Conservation (phyloP, 768 basidiomycete genomes). For the Boletus huronensis region DNA sequence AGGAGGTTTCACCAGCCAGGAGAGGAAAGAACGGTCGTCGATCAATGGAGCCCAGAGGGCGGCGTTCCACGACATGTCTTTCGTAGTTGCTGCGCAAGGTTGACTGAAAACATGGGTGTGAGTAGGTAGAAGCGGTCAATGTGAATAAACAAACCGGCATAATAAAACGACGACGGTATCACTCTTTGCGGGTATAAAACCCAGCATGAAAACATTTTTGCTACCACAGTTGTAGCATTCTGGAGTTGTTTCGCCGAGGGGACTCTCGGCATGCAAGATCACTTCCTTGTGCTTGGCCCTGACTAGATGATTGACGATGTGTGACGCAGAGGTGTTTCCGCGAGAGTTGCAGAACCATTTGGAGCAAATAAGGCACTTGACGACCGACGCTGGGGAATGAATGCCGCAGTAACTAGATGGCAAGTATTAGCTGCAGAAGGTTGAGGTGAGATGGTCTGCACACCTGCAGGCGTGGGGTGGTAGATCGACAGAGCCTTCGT, state of each 20-base stretch:
- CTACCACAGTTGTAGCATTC: slow-evolving; percentile 99
- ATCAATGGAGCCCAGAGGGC: slow-evolving; percentile 98
- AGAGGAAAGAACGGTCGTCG: slow-evolving; percentile 97
- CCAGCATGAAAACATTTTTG: slow-evolving; percentile 99
- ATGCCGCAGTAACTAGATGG: slow-evolving; percentile 89
- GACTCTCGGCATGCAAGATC: slow-evolving; percentile 90
- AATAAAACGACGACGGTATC: slow-evolving; percentile 98
- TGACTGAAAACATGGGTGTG: slow-evolving; percentile 50
- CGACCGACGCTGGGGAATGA: slow-evolving; percentile 94
- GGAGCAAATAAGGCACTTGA: slow-evolving; percentile 87
- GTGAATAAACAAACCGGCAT: slow-evolving; percentile 65
- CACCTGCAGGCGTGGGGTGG: slow-evolving; percentile 96
- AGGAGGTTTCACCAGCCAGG: slow-evolving; percentile 97
- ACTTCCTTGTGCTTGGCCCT: slow-evolving; percentile 99
- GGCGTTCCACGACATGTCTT: slow-evolving; percentile 99
- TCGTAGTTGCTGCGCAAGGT: slow-evolving; percentile 95
- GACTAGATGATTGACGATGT: slow-evolving; percentile 98
- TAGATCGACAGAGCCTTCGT: slow-evolving; percentile 71
- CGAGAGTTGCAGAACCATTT: slow-evolving; percentile 99
- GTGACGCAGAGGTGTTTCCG: slow-evolving; percentile 95
- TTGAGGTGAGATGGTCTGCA: slow-evolving; percentile 20
- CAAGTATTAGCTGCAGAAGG: slow-evolving; percentile 9
- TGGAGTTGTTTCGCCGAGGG: slow-evolving; percentile 94
- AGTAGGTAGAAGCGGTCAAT: not conserved
- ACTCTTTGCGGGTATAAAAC: slow-evolving; percentile 98